Evolutionary conservation across 2,329 filamentous ascomycete species (phyloP).

Genomic region (Nothophoma quercina): DNA sequence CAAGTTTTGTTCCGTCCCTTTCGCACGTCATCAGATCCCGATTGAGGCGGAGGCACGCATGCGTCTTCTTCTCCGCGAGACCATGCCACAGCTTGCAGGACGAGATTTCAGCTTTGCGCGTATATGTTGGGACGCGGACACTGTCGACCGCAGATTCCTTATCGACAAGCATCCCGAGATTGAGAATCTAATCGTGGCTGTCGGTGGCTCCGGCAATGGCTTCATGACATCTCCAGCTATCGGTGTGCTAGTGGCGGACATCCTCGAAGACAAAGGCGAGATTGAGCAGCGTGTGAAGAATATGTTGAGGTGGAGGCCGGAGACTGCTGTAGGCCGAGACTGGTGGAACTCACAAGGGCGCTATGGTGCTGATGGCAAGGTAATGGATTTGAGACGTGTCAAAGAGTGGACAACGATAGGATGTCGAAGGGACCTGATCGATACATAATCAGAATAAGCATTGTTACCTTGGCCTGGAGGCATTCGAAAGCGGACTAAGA

Average conservation of each 20-base stretch:
- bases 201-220: conserved; percentile 62
- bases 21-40: conserved; percentile 57
- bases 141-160: conserved; percentile 61
- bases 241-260: conserved; percentile 59
- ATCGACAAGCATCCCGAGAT: conserved; percentile 59
- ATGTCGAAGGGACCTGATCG: too few species aligned
- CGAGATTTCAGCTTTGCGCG: conserved; percentile 60
- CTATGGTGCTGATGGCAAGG: conserved; percentile 56
- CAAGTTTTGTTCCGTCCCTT: conserved; percentile 49
- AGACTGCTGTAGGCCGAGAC: conserved; percentile 56
- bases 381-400: conserved; percentile 58
- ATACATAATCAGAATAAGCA: too few species aligned
- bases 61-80: conserved; percentile 58
- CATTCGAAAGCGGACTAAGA: too few species aligned
- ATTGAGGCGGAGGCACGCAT: conserved; percentile 56
- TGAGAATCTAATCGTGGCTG: conserved; percentile 55
- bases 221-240: conserved; percentile 63
- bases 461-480: too few species aligned
- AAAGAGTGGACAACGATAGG: conserved; percentile 38
- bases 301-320: conserved; percentile 61
- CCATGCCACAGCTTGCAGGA: conserved; percentile 61
- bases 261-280: conserved; percentile 50
- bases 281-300: conserved; percentile 54
- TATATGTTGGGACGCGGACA: conserved; percentile 67
- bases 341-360: conserved; percentile 59